These are phyloP conservation scores for Iberis amara DNA, from an alignment of 441 rosid genomes.

Conservation along the genomic window DNA sequence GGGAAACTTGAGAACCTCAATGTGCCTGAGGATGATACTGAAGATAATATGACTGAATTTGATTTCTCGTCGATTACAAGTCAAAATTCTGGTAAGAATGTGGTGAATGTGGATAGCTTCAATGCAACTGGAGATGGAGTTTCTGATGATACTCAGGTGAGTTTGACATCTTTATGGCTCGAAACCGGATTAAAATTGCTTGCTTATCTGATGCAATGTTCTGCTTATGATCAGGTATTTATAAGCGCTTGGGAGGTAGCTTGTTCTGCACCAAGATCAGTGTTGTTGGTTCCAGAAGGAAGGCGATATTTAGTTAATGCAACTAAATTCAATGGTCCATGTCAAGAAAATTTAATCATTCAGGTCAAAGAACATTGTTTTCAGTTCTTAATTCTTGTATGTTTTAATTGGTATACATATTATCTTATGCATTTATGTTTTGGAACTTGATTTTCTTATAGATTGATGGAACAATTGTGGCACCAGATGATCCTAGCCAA, in stretches of 20 bases:
- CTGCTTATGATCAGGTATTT: conserved; percentile 48
- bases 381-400: too few species aligned
- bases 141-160: conserved; percentile 88
- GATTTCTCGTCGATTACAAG: conserved; percentile 47
- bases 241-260: conserved; percentile 66
- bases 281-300: conserved; percentile 70
- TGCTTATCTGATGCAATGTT: neutral
- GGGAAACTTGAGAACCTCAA: conserved; percentile 56
- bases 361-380: conserved; percentile 46
- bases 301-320: conserved; percentile 69
- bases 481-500: conserved; percentile 69
- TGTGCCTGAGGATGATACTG: conserved; percentile 43
- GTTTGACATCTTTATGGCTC: conserved; percentile 2
- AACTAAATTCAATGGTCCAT: conserved; percentile 79
- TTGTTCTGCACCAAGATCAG: conserved; percentile 57
- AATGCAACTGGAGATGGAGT: conserved; percentile 85
- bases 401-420: neutral
- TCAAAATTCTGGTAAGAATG: conserved; percentile 55
- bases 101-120: conserved; percentile 91
- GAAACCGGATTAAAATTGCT: neutral
- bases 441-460: conserved; percentile 24
- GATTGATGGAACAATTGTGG: conserved; percentile 90
- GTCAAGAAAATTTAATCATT: conserved; percentile 57
- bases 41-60: conserved; percentile 35
- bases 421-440: conserved; percentile 4